These are phyloP conservation scores for Gleditsia sinensis DNA, from an alignment of 306 rosid species.

Conservation along the genomic window DNA sequence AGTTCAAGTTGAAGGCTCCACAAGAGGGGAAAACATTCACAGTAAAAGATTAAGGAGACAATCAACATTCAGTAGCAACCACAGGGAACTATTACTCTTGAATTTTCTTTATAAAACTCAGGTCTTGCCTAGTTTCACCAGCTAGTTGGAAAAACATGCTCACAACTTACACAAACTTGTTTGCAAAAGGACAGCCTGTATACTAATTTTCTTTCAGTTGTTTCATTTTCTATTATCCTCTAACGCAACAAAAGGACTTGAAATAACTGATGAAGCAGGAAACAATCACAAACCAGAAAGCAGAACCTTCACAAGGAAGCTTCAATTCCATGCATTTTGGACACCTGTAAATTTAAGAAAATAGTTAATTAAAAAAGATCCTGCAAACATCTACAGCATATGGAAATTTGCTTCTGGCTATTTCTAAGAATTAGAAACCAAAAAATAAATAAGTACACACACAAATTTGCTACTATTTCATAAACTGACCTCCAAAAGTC, in stretches of 20 bases:
- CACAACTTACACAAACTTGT: not conserved
- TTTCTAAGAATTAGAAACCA: not conserved
- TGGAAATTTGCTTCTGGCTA: not conserved
- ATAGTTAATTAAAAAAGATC: not conserved
- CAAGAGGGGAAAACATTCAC: not conserved
- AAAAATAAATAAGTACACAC: not conserved
- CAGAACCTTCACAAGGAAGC: conserved; percentile 86
- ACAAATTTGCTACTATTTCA: not conserved
- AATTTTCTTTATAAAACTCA: not conserved
- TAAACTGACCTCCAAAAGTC: not conserved
- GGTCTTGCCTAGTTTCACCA: not conserved
- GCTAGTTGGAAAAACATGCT: not conserved
- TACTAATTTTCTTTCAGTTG: not conserved
- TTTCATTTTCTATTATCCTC: conserved; percentile 1
- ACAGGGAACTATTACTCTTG: not conserved
- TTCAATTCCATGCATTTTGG: conserved; percentile 90
- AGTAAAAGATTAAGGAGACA: not conserved
- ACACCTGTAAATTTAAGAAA: conserved; percentile 51
- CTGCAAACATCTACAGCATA: not conserved
- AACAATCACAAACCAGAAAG: conserved; percentile 81
- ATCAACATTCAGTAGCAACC: not conserved
- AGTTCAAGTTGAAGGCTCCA: not conserved
- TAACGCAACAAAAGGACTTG: not conserved
- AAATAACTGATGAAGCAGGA: conserved; percentile 1
- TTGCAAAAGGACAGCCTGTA: not conserved